Conservation (phyloP, 129 eudicot species). For the Flaveria sonorensis region DNA sequence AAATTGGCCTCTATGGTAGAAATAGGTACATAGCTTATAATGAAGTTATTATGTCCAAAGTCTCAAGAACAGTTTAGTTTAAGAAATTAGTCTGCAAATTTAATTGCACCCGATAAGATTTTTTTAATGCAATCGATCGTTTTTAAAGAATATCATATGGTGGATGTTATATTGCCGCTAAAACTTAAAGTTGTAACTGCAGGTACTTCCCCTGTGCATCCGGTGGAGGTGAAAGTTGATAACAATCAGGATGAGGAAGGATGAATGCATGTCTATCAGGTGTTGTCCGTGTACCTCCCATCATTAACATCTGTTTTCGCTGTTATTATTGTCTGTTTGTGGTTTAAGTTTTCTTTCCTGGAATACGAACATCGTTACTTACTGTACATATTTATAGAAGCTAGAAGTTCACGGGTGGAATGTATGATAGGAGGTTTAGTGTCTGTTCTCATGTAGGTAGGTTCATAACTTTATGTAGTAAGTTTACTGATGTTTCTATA, state of each 20-base stretch:
- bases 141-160: neutral
- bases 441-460: neutral
- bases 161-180: neutral
- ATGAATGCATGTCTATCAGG: conserved; percentile 21
- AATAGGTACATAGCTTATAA: neutral
- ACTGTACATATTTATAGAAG: conserved; percentile 30
- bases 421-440: neutral
- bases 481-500: neutral
- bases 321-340: neutral
- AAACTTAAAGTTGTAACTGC: conserved; percentile 2
- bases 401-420: neutral
- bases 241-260: conserved; percentile 30
- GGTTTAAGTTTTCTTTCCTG: neutral
- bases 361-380: conserved; percentile 3
- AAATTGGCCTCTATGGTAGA: neutral
- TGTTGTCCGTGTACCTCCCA: conserved; percentile 7
- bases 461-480: neutral
- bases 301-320: neutral
- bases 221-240: conserved; percentile 36
- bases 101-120: neutral
- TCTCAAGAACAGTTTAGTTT: neutral
- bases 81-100: neutral
- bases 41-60: neutral
- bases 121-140: neutral
- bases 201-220: conserved; percentile 37